phyloP scores from a whole-genome alignment of 176 grass and related monocot species.

The Phragmites australis region DNA sequence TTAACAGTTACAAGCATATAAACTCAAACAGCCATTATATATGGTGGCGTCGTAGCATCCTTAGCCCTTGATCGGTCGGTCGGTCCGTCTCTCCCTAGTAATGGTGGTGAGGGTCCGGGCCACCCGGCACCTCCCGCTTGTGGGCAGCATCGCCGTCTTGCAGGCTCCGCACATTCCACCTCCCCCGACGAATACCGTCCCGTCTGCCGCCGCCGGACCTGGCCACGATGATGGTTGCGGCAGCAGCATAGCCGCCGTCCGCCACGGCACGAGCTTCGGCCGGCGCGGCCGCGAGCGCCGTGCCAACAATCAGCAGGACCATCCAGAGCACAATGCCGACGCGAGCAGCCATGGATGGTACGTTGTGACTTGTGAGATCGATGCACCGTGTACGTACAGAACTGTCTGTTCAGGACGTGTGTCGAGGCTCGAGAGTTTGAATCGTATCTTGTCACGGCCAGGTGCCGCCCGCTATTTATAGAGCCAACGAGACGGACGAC shows the following conservation, averaged over 20 bases:
- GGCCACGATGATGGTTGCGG: neutral
- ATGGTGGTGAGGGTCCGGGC: constrained; percentile 79
- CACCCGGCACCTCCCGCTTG: constrained; percentile 68
- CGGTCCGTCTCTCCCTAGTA: constrained; percentile 40
- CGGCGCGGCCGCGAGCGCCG: constrained; percentile 20
- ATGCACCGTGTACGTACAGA: neutral
- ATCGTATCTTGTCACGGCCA: constrained; percentile 16
- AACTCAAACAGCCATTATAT: no score
- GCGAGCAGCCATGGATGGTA: constrained; percentile 29
- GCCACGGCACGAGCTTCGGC: constrained; percentile 6
- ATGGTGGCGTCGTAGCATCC: no score
- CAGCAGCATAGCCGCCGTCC: neutral
- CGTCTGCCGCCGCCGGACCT: neutral
- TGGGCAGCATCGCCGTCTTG: neutral
- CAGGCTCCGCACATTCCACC: constrained; percentile 45
- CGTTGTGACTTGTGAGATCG: neutral
- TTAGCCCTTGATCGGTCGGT: no score
- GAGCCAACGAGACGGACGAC: neutral
- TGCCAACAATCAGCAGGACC: constrained; percentile 36
- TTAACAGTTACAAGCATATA: no score
- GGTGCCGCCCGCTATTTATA: constrained; percentile 36
- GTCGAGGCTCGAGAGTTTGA: neutral
- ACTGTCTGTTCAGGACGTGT: neutral
- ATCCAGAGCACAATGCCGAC: constrained; percentile 36
- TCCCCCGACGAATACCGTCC: constrained; percentile 23